A percentile compares a stretch with the other conserved stretches of the same genome.
These are phyloP conservation scores for Paramecium sonneborni DNA, from an alignment of 73 alveolate species.

Conservation along the genomic window DNA sequence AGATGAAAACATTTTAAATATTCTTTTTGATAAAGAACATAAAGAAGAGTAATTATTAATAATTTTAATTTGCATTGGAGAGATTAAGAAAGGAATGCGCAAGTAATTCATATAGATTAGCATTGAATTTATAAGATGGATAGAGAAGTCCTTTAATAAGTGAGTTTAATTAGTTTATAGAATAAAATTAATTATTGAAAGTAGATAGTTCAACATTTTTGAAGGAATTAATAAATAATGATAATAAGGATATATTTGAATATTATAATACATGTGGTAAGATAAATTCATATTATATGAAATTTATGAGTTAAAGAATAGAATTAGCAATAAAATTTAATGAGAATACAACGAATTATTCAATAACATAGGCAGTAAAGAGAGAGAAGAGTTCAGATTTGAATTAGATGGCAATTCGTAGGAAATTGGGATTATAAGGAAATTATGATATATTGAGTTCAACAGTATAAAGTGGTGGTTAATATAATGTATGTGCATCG, in stretches of 20 bases:
- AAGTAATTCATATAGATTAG: not conserved
- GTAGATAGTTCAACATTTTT: not conserved
- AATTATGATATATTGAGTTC: not conserved
- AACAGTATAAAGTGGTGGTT: constrained; percentile 36
- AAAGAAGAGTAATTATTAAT: not conserved
- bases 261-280: not conserved
- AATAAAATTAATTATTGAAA: not conserved
- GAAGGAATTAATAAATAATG: not conserved
- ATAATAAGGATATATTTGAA: not conserved
- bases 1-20: not conserved
- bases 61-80: not conserved
- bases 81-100: not conserved
- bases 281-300: not conserved
- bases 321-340: not conserved
- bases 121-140: not conserved
- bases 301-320: not conserved
- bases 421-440: not conserved
- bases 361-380: not conserved
- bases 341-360: not conserved
- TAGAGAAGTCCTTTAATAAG: not conserved
- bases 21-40: not conserved
- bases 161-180: not conserved
- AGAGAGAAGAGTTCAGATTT: not conserved
- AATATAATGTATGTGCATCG: not conserved
- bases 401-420: not conserved